Evolutionary conservation across 108 stramenopile genomes (phyloP).

Genomic region (Bacterosira constricta): DNA sequence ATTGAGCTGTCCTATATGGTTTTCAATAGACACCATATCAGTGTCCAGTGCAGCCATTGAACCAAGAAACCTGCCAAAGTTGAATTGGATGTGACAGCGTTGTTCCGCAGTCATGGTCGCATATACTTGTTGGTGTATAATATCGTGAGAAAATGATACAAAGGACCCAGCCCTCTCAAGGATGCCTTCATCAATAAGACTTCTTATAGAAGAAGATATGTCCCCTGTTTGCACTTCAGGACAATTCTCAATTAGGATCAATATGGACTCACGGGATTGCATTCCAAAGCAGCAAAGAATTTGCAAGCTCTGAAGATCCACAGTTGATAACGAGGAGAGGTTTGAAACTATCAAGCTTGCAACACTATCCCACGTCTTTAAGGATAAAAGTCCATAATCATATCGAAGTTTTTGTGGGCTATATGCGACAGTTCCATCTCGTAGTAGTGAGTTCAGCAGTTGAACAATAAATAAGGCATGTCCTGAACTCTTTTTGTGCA

Average conservation of each 20-base stretch:
- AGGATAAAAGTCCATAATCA: not conserved
- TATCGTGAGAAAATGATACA: slow-evolving; percentile 19
- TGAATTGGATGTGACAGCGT: not conserved
- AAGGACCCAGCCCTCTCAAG: slow-evolving; percentile 1
- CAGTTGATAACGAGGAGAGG: slow-evolving; percentile 5
- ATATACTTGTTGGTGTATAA: slow-evolving; percentile 24
- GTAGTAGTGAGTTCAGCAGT: slow-evolving; percentile 31
- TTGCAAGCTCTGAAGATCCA: not conserved
- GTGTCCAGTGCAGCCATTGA: not conserved
- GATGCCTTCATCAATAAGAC: slow-evolving; percentile 13
- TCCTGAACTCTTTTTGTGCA: slow-evolving; percentile 32
- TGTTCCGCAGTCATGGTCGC: not conserved
- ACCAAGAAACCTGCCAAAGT: slow-evolving; percentile 3
- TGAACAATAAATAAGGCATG: slow-evolving; percentile 24
- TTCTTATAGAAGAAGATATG: not conserved
- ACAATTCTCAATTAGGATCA: not conserved
- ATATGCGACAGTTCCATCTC: slow-evolving; percentile 14
- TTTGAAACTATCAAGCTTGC: slow-evolving; percentile 22
- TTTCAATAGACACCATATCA: not conserved
- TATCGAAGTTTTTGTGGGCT: slow-evolving; percentile 12
- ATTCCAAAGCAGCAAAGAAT: slow-evolving; percentile 25
- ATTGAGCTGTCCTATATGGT: not conserved
- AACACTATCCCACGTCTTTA: slow-evolving; percentile 14
- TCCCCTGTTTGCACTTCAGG: not conserved
- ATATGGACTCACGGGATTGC: not conserved